Base-by-base conservation (phyloP, 345 rosid genomes). In the Abelmoschus esculentus region DNA sequence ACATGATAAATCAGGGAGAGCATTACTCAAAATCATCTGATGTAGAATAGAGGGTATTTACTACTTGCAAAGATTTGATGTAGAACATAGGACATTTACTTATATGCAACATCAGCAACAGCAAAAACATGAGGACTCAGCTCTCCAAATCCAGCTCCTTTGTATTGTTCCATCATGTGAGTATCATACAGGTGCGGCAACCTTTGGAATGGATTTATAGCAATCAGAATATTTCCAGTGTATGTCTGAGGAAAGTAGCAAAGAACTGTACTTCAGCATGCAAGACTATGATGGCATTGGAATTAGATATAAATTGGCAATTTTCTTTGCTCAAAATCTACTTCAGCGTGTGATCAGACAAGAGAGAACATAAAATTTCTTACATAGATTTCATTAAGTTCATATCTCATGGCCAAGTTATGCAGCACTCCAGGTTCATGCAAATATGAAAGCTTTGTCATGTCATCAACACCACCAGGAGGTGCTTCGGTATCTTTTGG, bases 121-220 rank as follows among this genome's bases (percentile, higher is more conserved):
- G 99, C 99, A 77, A 96, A 96, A 77, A 96, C 99, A 74, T 96
- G 99, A 65, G 99, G 99, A 71, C 96, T 96, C 63, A 96, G 80
- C 89, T 96, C 99, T 71, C 99, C 99, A 81, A 96, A 92, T 76
- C 75, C 87, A 44, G 98, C 98, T 74, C 98, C 99, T 81, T 90
- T 95, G 80, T 95, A 95, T 72, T 95, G 99, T 80, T 92, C 89
- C 99, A 95, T 95, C 99, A 95, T 95, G 81, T 92, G 97, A 73
- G 97, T 92, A 81, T 91, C 98, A 81, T 95, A 95, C 38, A 95
- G 82, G 86, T 95, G 99, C 3, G 99, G 97, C 70, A 95, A 83
- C 80, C 99, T 86, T 90, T 95, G 99, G 82, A 95, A 95, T 50
- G 99, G 99, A 74, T 95, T 95, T 81, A 95, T 90, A 28, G 99